Percentiles rank a stretch among this genome's conserved stretches.
These are phyloP conservation scores for Phialophora verrucosa DNA, from an alignment of 2,329 filamentous ascomycete species.

Conservation along the genomic window DNA sequence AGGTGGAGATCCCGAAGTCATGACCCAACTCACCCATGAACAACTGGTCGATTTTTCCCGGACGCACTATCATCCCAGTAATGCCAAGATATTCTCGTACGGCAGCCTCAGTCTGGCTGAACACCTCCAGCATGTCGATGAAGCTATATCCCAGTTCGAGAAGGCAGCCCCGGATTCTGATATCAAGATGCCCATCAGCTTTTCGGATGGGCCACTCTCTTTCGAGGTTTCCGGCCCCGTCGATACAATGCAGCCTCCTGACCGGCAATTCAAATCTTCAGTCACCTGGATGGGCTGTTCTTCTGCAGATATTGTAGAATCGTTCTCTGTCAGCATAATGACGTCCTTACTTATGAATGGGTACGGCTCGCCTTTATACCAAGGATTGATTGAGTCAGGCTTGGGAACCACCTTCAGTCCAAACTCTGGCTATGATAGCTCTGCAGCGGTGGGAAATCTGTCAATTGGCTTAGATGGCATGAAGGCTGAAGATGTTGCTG, in stretches of 20 bases:
- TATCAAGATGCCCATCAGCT: constrained; percentile 75
- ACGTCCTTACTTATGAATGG: constrained; percentile 88
- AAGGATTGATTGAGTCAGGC: constrained; percentile 83
- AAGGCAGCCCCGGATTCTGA: constrained; percentile 72
- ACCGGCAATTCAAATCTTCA: constrained; percentile 92
- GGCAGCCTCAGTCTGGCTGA: constrained; percentile 85
- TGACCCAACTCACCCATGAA: constrained; percentile 91
- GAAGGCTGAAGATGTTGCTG: constrained; percentile 75
- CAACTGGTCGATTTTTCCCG: constrained; percentile 87
- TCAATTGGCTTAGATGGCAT: constrained; percentile 93
- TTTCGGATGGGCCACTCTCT: constrained; percentile 69
- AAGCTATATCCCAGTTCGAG: constrained; percentile 74
- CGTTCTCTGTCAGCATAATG: constrained; percentile 82
- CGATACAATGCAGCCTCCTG: constrained; percentile 82
- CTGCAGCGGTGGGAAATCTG: constrained; percentile 78
- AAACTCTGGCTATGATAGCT: constrained; percentile 88
- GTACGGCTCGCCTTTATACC: constrained; percentile 92
- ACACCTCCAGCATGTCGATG: constrained; percentile 79
- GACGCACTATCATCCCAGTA: constrained; percentile 95
- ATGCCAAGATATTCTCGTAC: constrained; percentile 94
- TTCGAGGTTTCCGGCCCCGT: constrained; percentile 79
- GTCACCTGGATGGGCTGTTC: constrained; percentile 91
- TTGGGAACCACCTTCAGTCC: constrained; percentile 93
- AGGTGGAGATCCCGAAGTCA: constrained; percentile 93
- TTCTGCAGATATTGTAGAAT: constrained; percentile 80